phyloP scores from a whole-genome alignment of 768 basidiomycete species.

The Tulasnella sp. region DNA sequence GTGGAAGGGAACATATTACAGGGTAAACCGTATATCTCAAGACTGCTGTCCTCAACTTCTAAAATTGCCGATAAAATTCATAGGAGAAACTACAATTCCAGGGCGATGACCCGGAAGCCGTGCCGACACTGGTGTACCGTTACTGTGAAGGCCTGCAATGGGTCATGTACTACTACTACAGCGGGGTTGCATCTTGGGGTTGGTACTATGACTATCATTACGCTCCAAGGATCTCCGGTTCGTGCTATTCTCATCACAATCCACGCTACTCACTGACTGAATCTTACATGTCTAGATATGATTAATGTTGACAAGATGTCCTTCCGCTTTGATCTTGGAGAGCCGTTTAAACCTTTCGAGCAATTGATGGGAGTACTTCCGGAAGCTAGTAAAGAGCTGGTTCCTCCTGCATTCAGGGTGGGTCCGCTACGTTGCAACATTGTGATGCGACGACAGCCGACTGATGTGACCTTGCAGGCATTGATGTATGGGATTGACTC shows the following conservation, averaged over 20 bases:
- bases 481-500: constrained; percentile 80
- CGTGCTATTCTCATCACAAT: constrained; percentile 17
- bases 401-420: constrained; percentile 80
- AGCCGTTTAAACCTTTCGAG: constrained; percentile 85
- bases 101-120: constrained; percentile 53
- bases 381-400: constrained; percentile 74
- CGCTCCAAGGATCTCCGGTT: constrained; percentile 91
- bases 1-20: constrained; percentile 88
- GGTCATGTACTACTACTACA: constrained; percentile 99
- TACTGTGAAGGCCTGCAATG: constrained; percentile 95
- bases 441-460: background rate
- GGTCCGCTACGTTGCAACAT: constrained; percentile 21
- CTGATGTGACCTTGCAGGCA: constrained; percentile 40
- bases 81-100: constrained; percentile 83
- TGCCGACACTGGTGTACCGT: constrained; percentile 59
- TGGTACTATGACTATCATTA: constrained; percentile 99
- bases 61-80: constrained; percentile 17
- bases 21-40: constrained; percentile 35
- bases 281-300: constrained; percentile 36
- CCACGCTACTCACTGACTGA: constrained; percentile 1
- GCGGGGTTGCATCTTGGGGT: constrained; percentile 93
- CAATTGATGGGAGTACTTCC: constrained; percentile 98
- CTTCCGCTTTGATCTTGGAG: constrained; percentile 81
- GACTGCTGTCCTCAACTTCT: too few relatives aligned
- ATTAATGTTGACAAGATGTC: constrained; percentile 56